phyloP scores from a whole-genome alignment of 2,329 filamentous ascomycete species.

The Talaromyces sp. region DNA sequence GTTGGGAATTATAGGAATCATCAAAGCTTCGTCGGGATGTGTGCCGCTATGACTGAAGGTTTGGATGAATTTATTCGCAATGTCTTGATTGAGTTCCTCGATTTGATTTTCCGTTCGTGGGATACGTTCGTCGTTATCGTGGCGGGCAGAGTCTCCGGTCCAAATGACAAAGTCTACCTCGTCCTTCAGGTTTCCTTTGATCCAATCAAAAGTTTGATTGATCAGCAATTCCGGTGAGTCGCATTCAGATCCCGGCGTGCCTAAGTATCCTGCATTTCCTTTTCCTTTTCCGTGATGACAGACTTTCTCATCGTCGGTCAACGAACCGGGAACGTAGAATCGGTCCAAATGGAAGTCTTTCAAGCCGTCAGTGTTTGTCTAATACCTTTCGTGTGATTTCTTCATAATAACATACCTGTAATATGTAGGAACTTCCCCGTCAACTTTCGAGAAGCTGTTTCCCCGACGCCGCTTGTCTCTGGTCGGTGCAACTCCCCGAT shows the following conservation, averaged over 20 bases:
- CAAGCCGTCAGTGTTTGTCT: background rate
- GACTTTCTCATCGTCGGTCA: constrained; percentile 63
- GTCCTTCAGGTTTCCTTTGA: constrained; percentile 71
- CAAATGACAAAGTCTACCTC: constrained; percentile 85
- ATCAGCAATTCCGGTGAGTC: constrained; percentile 77
- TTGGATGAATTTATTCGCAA: constrained; percentile 73
- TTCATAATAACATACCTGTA: constrained; percentile 28
- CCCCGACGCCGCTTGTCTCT: background rate
- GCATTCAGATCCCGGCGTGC: constrained; percentile 82
- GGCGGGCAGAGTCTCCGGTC: constrained; percentile 86
- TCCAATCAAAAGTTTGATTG: constrained; percentile 88
- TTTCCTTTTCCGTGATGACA: constrained; percentile 78
- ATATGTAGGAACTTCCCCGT: constrained; percentile 38
- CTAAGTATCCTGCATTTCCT: constrained; percentile 75
- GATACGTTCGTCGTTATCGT: constrained; percentile 79
- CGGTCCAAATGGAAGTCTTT: constrained; percentile 88
- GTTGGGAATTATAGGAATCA: constrained; percentile 80
- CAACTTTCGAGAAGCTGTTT: constrained; percentile 21
- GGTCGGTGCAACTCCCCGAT: background rate
- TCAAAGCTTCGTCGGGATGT: constrained; percentile 54
- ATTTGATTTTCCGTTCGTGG: constrained; percentile 75
- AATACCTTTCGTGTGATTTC: background rate
- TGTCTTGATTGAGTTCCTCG: constrained; percentile 68
- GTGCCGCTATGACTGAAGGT: constrained; percentile 62
- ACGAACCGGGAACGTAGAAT: constrained; percentile 76